These are phyloP conservation scores for Tilletia caries DNA, from an alignment of 1,284 basidiomycete genomes.

Conservation along the genomic window DNA sequence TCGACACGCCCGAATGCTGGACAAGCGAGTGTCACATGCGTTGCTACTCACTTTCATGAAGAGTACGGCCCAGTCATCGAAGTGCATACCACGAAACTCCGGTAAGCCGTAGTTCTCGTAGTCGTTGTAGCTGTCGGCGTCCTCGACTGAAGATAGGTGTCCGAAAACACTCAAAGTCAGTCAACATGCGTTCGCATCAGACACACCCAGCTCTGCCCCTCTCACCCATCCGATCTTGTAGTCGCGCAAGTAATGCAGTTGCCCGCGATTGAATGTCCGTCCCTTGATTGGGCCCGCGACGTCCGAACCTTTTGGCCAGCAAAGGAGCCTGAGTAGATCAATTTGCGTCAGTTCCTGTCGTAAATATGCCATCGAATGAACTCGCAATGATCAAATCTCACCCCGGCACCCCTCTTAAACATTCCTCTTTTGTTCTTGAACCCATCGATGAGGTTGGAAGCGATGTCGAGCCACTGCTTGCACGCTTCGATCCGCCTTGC, in stretches of 20 bases:
- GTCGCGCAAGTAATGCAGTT: conserved; percentile 68
- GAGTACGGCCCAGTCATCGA: conserved; percentile 78
- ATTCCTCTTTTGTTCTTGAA: conserved; percentile 56
- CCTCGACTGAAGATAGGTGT: conserved; percentile 43
- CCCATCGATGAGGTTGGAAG: conserved; percentile 78
- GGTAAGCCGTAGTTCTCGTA: conserved; percentile 26
- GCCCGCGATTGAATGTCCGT: conserved; percentile 64
- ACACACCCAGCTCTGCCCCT: conserved; percentile 12
- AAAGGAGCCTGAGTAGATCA: conserved; percentile 22
- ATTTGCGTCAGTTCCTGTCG: no score
- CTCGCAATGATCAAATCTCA: no score
- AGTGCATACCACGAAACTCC: conserved; percentile 73
- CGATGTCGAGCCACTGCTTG: conserved; percentile 71
- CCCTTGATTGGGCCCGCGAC: conserved; percentile 18
- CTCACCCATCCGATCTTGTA: conserved; percentile 71
- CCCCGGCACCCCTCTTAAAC: conserved; percentile 21
- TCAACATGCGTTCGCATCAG: neutral
- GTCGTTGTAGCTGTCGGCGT: conserved; percentile 54
- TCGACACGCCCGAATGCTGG: neutral
- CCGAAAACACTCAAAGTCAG: conserved; percentile 33
- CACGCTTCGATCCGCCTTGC: conserved; percentile 51
- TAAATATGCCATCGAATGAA: no score
- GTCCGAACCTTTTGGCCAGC: neutral
- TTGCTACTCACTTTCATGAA: conserved; percentile 71
- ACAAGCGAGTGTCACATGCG: neutral